Conservation (phyloP, 768 basidiomycete species). For the Tricholoma sp. region DNA sequence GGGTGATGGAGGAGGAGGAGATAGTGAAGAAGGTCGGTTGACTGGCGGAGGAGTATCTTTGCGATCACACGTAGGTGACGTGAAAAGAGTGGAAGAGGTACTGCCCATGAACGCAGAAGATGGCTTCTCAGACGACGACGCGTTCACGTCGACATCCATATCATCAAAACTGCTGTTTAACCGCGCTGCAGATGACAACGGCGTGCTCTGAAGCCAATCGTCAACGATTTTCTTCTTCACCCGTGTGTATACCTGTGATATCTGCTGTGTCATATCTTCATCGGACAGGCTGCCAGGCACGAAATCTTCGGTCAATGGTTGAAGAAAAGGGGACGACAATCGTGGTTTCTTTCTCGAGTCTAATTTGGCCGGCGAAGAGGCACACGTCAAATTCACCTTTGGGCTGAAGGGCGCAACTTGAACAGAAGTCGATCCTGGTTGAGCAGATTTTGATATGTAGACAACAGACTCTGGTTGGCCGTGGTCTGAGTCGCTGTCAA, state of each 20-base stretch:
- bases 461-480: slow-evolving; percentile 22
- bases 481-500: slow-evolving; percentile 33
- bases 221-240: slow-evolving; percentile 34
- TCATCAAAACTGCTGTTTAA: slow-evolving; percentile 7
- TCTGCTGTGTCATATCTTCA: slow-evolving; percentile 47
- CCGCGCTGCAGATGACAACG: slow-evolving; percentile 7
- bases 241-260: slow-evolving; percentile 18
- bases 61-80: slow-evolving; percentile 3
- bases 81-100: slow-evolving; percentile 2
- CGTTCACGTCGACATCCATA: slow-evolving; percentile 13
- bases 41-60: slow-evolving; percentile 18
- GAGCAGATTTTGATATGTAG: slow-evolving; percentile 25
- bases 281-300: slow-evolving; percentile 67
- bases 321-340: slow-evolving; percentile 20
- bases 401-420: slow-evolving; percentile 13
- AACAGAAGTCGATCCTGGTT: slow-evolving; percentile 6
- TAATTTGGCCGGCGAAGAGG: slow-evolving; percentile 9
- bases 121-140: neutral
- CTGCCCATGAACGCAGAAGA: neutral
- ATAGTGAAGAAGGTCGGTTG: slow-evolving; percentile 11
- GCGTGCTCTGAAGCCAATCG: slow-evolving; percentile 35
- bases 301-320: slow-evolving; percentile 26
- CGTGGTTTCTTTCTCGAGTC: slow-evolving; percentile 33
- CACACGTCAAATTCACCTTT: slow-evolving; percentile 19
- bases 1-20: slow-evolving; percentile 25